Evolutionary conservation across 2,329 filamentous ascomycete genomes (phyloP).

Genomic region (Elsinoe arachidis): DNA sequence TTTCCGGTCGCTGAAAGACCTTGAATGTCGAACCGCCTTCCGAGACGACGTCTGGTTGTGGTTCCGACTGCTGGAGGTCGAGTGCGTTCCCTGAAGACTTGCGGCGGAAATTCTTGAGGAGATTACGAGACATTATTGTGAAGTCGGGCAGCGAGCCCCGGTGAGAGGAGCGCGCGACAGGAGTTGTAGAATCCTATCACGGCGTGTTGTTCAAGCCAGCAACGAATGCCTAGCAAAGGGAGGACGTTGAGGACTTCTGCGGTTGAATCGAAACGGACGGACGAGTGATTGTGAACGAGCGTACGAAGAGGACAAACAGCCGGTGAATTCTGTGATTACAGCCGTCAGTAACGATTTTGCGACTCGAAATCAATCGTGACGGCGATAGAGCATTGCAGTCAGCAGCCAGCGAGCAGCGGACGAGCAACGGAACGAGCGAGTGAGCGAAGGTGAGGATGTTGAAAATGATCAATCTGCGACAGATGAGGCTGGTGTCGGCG

Average conservation of each 20-base stretch:
- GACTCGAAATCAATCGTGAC: neutral
- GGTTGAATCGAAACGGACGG: constrained; percentile 13
- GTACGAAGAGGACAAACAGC: constrained; percentile 10
- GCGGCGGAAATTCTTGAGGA: constrained; percentile 46
- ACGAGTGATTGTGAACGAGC: constrained; percentile 8
- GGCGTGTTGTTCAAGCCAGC: neutral
- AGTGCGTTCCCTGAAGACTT: constrained; percentile 48
- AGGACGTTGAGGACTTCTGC: neutral
- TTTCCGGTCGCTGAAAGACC: constrained; percentile 45
- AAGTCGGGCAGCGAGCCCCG: constrained; percentile 8
- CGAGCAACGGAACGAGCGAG: neutral
- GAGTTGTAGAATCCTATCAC: neutral
- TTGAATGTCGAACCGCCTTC: constrained; percentile 38
- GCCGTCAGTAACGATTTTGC: constrained; percentile 5
- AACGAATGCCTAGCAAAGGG: constrained; percentile 8
- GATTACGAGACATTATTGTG: constrained; percentile 46
- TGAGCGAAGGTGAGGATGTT: neutral
- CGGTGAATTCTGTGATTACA: constrained; percentile 10
- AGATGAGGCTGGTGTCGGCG: constrained; percentile 10
- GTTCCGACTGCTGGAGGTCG: constrained; percentile 27
- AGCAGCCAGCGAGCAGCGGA: neutral
- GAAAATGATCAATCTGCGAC: neutral
- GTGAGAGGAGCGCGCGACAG: neutral
- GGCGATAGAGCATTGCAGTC: constrained; percentile 4
- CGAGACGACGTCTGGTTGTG: constrained; percentile 15